Conservation (phyloP, 163 green algal genomes). For the Scenedesmus sp. region DNA sequence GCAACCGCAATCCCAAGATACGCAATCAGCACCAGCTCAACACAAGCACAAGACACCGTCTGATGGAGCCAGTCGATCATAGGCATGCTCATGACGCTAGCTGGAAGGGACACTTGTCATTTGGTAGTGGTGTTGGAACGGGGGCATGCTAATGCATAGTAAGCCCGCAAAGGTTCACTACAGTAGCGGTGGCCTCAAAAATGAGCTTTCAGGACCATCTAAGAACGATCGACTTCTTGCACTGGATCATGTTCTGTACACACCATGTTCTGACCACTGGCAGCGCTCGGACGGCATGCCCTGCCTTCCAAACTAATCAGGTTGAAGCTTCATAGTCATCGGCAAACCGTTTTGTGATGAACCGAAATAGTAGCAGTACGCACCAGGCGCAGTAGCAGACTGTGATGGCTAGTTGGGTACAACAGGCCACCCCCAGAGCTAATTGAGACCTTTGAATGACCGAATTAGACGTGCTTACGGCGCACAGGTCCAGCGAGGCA, state of each 20-base stretch:
- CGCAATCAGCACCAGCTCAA: not conserved
- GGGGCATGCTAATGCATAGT: not conserved
- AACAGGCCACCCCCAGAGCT: not conserved
- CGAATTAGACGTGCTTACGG: too few relatives aligned
- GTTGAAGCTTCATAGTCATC: not conserved
- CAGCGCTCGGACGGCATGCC: not conserved
- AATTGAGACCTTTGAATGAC: not conserved
- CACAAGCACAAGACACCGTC: not conserved
- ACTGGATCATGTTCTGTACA: not conserved
- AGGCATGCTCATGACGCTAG: too few relatives aligned
- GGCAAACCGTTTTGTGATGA: not conserved
- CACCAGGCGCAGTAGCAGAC: not conserved
- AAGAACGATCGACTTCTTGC: not conserved
- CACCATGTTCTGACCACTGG: not conserved
- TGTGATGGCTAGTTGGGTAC: not conserved
- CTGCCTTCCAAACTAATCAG: too few relatives aligned
- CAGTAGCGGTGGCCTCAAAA: not conserved
- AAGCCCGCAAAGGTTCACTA: not conserved
- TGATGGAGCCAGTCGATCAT: not conserved
- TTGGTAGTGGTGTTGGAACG: not conserved
- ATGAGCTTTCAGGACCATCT: not conserved
- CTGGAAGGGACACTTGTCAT: constrained; percentile 1
- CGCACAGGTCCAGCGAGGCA: not conserved
- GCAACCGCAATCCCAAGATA: not conserved
- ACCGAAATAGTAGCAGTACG: too few relatives aligned